phyloP scores from a whole-genome alignment of 1,284 basidiomycete genomes.

The Lignosus rhinocerotis region DNA sequence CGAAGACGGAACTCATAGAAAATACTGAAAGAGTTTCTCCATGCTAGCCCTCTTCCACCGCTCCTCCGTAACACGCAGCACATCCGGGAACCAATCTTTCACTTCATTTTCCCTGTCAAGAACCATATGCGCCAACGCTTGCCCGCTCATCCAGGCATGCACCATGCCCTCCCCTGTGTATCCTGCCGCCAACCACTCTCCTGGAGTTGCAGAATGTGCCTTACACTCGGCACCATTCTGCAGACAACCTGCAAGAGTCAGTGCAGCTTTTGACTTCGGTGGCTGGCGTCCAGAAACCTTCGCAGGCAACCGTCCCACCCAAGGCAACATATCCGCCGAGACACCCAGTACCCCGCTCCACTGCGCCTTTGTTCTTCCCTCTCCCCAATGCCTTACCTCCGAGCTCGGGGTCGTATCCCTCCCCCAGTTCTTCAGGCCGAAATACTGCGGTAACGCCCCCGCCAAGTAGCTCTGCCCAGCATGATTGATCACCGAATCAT shows the following conservation, averaged over 20 bases:
- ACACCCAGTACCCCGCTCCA: constrained; percentile 58
- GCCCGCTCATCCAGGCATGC: constrained; percentile 61
- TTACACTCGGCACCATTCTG: not conserved
- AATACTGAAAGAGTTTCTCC: constrained; percentile 32
- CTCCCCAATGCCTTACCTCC: constrained; percentile 32
- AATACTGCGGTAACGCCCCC: constrained; percentile 44
- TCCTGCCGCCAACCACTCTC: constrained; percentile 56
- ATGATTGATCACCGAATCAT: constrained; percentile 43
- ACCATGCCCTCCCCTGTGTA: constrained; percentile 71
- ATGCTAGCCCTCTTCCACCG: constrained; percentile 47
- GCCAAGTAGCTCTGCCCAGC: constrained; percentile 39
- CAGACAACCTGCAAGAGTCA: not conserved
- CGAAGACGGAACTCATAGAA: constrained; percentile 11
- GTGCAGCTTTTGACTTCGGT: constrained; percentile 17
- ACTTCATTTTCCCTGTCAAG: constrained; percentile 38
- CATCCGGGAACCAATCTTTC: constrained; percentile 49
- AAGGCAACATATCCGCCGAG: constrained; percentile 44
- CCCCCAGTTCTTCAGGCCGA: constrained; percentile 44
- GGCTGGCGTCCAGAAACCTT: constrained; percentile 36
- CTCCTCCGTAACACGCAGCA: constrained; percentile 49
- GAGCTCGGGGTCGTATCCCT: constrained; percentile 28
- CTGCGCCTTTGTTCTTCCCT: constrained; percentile 44
- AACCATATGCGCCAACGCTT: constrained; percentile 59
- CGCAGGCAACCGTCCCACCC: constrained; percentile 46
- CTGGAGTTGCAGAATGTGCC: constrained; percentile 32